Evolutionary conservation across 495 filamentous ascomycete genomes (phyloP).

Genomic region (Penicillium arizonense): DNA sequence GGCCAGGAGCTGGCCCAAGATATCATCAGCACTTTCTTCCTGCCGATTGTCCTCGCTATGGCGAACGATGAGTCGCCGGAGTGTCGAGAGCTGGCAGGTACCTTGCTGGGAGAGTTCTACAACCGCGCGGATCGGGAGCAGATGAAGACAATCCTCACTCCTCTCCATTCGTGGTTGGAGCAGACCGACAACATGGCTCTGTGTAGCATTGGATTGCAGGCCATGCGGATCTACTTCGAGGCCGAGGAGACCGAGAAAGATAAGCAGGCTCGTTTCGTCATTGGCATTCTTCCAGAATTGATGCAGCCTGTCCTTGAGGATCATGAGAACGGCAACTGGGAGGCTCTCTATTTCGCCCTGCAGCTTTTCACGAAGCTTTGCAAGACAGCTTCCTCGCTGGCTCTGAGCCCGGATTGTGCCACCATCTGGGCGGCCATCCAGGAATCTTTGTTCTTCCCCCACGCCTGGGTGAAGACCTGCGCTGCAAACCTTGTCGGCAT

Average conservation of each 20-base stretch:
- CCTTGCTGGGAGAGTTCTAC: conserved; percentile 76
- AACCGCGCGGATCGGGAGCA: conserved; percentile 73
- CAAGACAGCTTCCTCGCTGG: conserved; percentile 58
- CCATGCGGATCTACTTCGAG: conserved; percentile 82
- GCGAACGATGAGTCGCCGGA: conserved; percentile 84
- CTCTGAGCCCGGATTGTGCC: conserved; percentile 54
- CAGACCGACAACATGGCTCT: conserved; percentile 69
- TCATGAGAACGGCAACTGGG: conserved; percentile 60
- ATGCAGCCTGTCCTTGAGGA: conserved; percentile 46
- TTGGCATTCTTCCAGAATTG: conserved; percentile 46
- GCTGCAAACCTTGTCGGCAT: conserved; percentile 70
- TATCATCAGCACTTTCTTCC: conserved; percentile 75
- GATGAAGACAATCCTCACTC: conserved; percentile 61
- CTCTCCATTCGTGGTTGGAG: conserved; percentile 74
- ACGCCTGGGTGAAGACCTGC: conserved; percentile 73
- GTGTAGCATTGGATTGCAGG: conserved; percentile 69
- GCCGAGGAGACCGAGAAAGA: conserved; percentile 58
- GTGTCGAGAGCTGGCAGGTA: conserved; percentile 80
- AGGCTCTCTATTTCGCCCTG: conserved; percentile 75
- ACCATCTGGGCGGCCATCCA: conserved; percentile 66
- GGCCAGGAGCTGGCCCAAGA: conserved; percentile 78
- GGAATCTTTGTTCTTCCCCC: conserved; percentile 66
- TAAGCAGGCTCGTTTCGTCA: conserved; percentile 55
- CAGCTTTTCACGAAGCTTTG: conserved; percentile 66
- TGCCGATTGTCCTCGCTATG: conserved; percentile 80